Evolutionary conservation across 768 basidiomycete genomes (phyloP).

Genomic region (Coprinopsis marcescibilis): DNA sequence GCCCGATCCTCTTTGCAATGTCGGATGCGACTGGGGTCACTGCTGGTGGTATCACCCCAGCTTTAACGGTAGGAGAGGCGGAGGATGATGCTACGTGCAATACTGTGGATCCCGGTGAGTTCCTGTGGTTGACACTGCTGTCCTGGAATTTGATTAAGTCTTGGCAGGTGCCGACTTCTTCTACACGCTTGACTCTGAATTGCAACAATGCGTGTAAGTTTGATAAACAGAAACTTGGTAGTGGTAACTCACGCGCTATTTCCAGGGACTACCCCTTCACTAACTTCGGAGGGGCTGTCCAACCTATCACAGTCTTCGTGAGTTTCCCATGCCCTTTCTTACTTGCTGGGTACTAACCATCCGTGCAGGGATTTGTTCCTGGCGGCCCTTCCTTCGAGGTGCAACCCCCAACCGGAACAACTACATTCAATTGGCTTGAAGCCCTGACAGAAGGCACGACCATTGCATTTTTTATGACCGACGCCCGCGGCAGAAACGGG

Average conservation of each 20-base stretch:
- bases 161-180: conserved; percentile 21
- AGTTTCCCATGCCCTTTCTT: neutral
- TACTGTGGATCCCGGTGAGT: conserved; percentile 19
- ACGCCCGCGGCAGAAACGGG: conserved; percentile 19
- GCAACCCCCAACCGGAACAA: conserved; percentile 13
- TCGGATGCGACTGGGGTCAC: conserved; percentile 23
- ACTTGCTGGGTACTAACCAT: neutral
- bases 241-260: too few species aligned
- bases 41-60: conserved; percentile 18
- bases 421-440: conserved; percentile 21
- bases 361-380: conserved; percentile 20
- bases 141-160: too few species aligned
- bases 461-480: conserved; percentile 20
- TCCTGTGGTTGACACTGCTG: neutral
- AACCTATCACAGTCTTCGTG: conserved; percentile 23
- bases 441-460: conserved; percentile 22
- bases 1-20: conserved; percentile 20
- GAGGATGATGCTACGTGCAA: conserved; percentile 16
- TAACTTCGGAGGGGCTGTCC: conserved; percentile 16
- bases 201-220: conserved; percentile 25
- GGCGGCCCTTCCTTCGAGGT: conserved; percentile 19
- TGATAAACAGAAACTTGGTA: too few species aligned
- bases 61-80: conserved; percentile 19
- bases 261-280: conserved; percentile 22
- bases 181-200: conserved; percentile 19